These are phyloP conservation scores for Biscogniauxia marginata DNA, from an alignment of 2,329 filamentous ascomycete genomes.

Conservation along the genomic window DNA sequence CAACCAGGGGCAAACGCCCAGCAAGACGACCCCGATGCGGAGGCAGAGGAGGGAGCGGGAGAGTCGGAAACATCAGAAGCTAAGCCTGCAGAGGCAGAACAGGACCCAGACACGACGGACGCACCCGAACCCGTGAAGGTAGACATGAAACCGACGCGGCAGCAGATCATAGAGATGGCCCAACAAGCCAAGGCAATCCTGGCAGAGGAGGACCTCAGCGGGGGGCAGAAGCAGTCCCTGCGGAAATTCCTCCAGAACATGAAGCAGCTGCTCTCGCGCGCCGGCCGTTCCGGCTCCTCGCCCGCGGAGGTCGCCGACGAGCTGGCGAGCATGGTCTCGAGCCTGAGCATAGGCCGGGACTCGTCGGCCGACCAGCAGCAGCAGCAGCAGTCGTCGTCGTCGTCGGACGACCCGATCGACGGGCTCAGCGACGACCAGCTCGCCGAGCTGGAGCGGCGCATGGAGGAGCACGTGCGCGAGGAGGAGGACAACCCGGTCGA, in stretches of 20 bases:
- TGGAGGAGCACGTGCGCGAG: constrained; percentile 59
- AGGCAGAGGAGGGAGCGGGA: constrained; percentile 22
- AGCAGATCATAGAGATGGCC: constrained; percentile 50
- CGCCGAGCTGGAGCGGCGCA: constrained; percentile 51
- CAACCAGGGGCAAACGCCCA: constrained; percentile 10
- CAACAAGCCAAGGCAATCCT: constrained; percentile 60
- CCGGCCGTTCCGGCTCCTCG: constrained; percentile 34
- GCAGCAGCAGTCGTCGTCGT: constrained; percentile 15
- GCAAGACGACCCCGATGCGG: constrained; percentile 18
- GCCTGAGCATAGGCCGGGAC: constrained; percentile 40
- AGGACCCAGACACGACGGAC: constrained; percentile 39
- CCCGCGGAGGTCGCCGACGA: constrained; percentile 50
- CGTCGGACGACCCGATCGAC: constrained; percentile 26
- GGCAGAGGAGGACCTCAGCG: constrained; percentile 56
- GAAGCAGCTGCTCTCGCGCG: constrained; percentile 59
- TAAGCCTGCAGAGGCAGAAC: constrained; percentile 29
- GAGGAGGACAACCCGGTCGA: constrained; percentile 77
- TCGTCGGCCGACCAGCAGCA: constrained; percentile 21
- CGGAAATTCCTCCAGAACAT: constrained; percentile 69
- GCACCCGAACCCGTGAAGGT: constrained; percentile 21
- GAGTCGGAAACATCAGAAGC: constrained; percentile 21
- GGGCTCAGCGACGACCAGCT: constrained; percentile 54
- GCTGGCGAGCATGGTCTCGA: constrained; percentile 49
- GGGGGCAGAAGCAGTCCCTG: constrained; percentile 72
- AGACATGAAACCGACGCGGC: constrained; percentile 31